Base-by-base conservation (phyloP, 352 stramenopile genomes). In the Pythium plurisporium region DNA sequence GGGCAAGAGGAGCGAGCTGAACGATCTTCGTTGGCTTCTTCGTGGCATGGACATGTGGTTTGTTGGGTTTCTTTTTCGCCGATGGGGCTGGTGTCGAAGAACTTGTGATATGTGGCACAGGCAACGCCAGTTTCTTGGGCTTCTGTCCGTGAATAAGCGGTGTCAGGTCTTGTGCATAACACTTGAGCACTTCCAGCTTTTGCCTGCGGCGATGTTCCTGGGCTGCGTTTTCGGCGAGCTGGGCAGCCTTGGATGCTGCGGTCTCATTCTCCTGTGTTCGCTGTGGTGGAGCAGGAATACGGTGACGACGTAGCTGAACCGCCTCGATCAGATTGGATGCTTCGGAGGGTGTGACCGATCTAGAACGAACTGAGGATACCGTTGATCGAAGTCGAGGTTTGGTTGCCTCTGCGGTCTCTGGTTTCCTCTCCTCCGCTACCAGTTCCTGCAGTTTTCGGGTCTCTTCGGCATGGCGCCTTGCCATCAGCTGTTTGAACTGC, bases 81-180 rank as follows among this genome's bases (percentile, higher is more conserved):
- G n/a, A n/a, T n/a, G n/a, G n/a, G 8, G 19, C 17, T 11, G n/a
- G n/a, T 27, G 38, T 15, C 0, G 19, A 11, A 17, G 5, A n/a
- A 2, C 37, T 15, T 37, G 41, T 29, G 6, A 12, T 38, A 8
- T 10, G 22, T 0, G 19, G 9, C 10, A 19, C 11, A 23, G 50
- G 53, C 27, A 43, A 34, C 20, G 73, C 64, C 8, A 87, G 52
- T 23, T 67, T 67, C 56, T 70, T 82, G 15, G 76, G 79, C 22
- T 77, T 82, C 17, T 62, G 42, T 7, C 76, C 79, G 38, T 81
- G 46, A 29, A 87, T 62, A 15, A 89, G 66, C 12, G 76, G 79
- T 5, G 76, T 76, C 14, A 89, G 59, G 37, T 89, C 79, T 45
- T 89, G 76, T 12, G 76, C 75, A 64, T 89, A 89, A 34, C 74